These are phyloP conservation scores for Phaseolus lunatus DNA, from an alignment of 306 rosid species.

Conservation along the genomic window DNA sequence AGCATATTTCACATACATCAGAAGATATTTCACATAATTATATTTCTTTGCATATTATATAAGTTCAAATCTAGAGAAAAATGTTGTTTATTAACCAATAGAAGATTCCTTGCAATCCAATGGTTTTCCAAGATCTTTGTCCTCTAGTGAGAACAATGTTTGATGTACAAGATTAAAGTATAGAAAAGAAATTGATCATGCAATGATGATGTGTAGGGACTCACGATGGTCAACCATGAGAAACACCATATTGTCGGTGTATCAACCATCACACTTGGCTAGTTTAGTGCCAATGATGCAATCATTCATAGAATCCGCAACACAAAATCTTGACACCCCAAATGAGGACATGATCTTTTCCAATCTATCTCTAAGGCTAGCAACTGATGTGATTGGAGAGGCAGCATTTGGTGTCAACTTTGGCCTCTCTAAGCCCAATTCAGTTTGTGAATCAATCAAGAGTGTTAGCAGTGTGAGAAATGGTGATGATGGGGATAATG, in stretches of 20 bases:
- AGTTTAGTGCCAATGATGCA: slow-evolving; percentile 88
- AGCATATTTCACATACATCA: too few species aligned
- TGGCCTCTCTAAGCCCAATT: slow-evolving; percentile 68
- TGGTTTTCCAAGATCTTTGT: neutral
- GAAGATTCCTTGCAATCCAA: neutral
- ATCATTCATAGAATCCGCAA: slow-evolving; percentile 71
- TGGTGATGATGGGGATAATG: neutral
- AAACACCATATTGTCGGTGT: slow-evolving; percentile 77
- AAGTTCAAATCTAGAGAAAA: neutral
- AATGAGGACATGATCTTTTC: slow-evolving; percentile 74
- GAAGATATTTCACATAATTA: too few species aligned
- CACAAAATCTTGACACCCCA: slow-evolving; percentile 62
- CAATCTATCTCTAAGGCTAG: slow-evolving; percentile 72
- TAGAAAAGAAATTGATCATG: slow-evolving; percentile 9
- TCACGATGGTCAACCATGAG: slow-evolving; percentile 84
- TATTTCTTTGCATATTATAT: too few species aligned
- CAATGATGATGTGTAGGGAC: slow-evolving; percentile 49
- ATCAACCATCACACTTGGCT: slow-evolving; percentile 86
- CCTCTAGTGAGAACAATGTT: slow-evolving; percentile 1
- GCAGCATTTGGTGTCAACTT: slow-evolving; percentile 97
- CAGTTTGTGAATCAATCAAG: slow-evolving; percentile 48
- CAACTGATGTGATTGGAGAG: slow-evolving; percentile 87
- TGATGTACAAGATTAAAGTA: slow-evolving; percentile 13
- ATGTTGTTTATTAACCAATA: too few species aligned
- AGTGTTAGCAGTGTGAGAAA: slow-evolving; percentile 1